These are phyloP conservation scores for Salvia rosmarinus DNA, from an alignment of 257 asterid species.

Conservation along the genomic window DNA sequence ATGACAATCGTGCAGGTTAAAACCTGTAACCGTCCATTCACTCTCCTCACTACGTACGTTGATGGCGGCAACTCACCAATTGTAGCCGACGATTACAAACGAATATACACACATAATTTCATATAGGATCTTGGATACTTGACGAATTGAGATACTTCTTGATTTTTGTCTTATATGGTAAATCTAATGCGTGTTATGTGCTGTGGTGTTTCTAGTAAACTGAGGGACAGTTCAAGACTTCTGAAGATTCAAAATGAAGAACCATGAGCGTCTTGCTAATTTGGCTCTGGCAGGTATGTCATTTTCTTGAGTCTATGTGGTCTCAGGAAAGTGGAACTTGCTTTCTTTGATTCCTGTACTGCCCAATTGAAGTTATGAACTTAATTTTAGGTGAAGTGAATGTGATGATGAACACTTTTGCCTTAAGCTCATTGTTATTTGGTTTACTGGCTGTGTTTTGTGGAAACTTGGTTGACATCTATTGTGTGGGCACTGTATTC, in stretches of 20 bases:
- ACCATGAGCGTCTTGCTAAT: slow-evolving; percentile 54
- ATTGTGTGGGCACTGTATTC: not conserved
- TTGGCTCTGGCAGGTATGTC: slow-evolving; percentile 62
- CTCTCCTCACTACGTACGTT: too few relatives aligned
- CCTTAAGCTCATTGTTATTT: not conserved
- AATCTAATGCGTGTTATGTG: slow-evolving; percentile 24
- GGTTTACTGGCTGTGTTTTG: not conserved
- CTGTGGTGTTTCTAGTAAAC: slow-evolving; percentile 31
- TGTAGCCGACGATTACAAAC: too few relatives aligned
- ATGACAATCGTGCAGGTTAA: too few relatives aligned
- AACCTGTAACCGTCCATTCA: too few relatives aligned
- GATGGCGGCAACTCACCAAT: too few relatives aligned
- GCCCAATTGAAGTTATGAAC: not conserved
- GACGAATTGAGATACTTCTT: slow-evolving; percentile 17
- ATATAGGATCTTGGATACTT: slow-evolving; percentile 30
- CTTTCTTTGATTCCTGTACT: not conserved
- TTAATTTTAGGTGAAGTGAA: not conserved
- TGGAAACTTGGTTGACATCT: not conserved
- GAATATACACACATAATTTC: not conserved
- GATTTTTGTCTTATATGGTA: not conserved
- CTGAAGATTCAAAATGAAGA: slow-evolving; percentile 50
- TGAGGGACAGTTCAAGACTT: slow-evolving; percentile 27
- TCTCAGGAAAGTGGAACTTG: not conserved
- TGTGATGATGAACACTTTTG: not conserved
- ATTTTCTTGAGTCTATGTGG: slow-evolving; percentile 20